Percentiles rank a stretch among this genome's conserved stretches.
These are phyloP conservation scores for Curvularia verruculosa DNA, from an alignment of 2,329 filamentous ascomycete species.

Conservation along the genomic window DNA sequence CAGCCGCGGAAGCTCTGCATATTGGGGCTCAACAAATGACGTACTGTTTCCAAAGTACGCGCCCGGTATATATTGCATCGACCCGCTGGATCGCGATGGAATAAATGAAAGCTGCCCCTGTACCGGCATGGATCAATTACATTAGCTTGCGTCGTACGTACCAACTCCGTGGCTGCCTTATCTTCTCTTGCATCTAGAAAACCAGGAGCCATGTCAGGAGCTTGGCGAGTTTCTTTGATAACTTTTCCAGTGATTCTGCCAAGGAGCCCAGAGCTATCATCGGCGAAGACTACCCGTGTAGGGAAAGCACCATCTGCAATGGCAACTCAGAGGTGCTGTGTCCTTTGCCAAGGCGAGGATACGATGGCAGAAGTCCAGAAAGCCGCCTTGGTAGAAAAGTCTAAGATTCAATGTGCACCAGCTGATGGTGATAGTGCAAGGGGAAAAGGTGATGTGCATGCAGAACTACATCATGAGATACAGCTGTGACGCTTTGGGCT, in stretches of 20 bases:
- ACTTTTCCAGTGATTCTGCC: background rate
- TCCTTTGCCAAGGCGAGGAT: background rate
- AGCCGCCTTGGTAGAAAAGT: background rate
- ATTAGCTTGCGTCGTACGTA: background rate
- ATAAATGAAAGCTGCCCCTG: background rate
- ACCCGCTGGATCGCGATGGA: background rate
- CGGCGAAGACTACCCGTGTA: background rate
- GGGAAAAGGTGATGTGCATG: background rate
- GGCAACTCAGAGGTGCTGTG: background rate
- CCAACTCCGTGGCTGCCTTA: background rate
- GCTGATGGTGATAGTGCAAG: background rate
- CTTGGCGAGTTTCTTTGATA: background rate
- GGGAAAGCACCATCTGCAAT: background rate
- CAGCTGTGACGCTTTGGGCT: background rate
- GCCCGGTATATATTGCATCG: background rate
- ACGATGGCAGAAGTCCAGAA: background rate
- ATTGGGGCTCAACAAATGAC: background rate
- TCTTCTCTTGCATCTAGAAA: background rate
- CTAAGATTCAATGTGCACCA: background rate
- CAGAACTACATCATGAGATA: background rate
- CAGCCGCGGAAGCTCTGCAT: background rate
- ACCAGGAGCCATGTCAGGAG: too few species aligned
- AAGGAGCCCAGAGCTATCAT: background rate
- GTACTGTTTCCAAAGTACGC: background rate
- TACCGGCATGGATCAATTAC: background rate